Percentiles rank a stretch among this genome's conserved stretches.
phyloP scores from a whole-genome alignment of 2,329 filamentous ascomycete genomes.

The Alternaria dauci region DNA sequence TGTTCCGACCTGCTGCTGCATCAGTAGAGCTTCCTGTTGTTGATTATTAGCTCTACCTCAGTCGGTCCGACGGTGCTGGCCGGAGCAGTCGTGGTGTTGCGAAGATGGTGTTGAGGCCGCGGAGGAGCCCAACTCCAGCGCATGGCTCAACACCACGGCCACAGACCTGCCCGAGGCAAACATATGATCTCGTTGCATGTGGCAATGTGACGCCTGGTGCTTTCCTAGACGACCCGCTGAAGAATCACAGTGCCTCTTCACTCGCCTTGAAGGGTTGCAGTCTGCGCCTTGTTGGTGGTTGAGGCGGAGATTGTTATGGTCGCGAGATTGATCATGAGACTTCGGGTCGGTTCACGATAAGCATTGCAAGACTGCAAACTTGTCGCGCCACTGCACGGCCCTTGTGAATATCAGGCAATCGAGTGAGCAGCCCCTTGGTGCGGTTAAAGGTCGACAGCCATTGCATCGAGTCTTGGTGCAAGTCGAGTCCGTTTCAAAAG shows the following conservation, averaged over 20 bases:
- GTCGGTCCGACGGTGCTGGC: neutral
- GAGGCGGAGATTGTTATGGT: neutral
- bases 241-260: neutral
- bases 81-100: neutral
- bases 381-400: neutral
- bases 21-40: neutral
- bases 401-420: neutral
- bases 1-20: neutral
- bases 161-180: neutral
- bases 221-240: neutral
- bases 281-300: neutral
- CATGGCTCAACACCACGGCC: neutral
- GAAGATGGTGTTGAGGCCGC: constrained; percentile 3
- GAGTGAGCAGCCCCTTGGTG: neutral
- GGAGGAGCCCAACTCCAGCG: neutral
- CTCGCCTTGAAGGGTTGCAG: neutral
- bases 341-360: neutral
- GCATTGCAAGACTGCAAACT: neutral
- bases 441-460: neutral
- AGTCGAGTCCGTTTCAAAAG: neutral
- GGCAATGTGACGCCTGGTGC: neutral
- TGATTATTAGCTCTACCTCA: neutral
- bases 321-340: neutral
- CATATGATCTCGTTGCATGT: neutral
- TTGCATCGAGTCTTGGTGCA: neutral